Evolutionary conservation across 805 yeast species (phyloP).

Genomic region (Candida michaelii): DNA sequence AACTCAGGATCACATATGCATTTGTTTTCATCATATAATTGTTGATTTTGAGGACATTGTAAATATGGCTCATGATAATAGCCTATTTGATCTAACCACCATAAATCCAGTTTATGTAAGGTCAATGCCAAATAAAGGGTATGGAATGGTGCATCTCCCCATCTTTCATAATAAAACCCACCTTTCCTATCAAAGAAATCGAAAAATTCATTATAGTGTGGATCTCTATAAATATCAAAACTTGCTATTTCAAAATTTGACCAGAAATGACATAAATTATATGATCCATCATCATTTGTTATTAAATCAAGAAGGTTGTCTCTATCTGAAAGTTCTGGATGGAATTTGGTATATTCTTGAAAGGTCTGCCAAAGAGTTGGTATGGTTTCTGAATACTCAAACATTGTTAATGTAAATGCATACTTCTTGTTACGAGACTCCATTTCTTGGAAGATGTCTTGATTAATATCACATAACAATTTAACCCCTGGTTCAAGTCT

Average conservation of each 20-base stretch:
- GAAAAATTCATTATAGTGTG: constrained; percentile 59
- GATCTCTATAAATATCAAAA: constrained; percentile 62
- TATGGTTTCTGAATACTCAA: constrained; percentile 63
- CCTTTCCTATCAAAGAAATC: constrained; percentile 63
- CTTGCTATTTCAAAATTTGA: constrained; percentile 76
- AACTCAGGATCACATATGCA: constrained; percentile 40
- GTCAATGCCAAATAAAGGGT: constrained; percentile 70
- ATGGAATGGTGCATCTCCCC: constrained; percentile 96
- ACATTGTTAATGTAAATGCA: constrained; percentile 66
- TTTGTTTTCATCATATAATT: constrained; percentile 22
- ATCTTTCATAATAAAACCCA: constrained; percentile 82
- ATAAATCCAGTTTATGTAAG: constrained; percentile 56
- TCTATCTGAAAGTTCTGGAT: constrained; percentile 17
- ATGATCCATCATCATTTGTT: constrained; percentile 39
- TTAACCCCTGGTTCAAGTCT: constrained; percentile 71
- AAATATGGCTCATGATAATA: constrained; percentile 70
- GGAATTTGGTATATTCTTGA: constrained; percentile 30
- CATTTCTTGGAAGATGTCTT: constrained; percentile 64
- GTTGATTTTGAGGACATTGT: constrained; percentile 52
- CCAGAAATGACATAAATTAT: constrained; percentile 83
- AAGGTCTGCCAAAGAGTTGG: constrained; percentile 63
- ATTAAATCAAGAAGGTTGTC: constrained; percentile 23
- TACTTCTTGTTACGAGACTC: constrained; percentile 53
- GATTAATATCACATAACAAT: constrained; percentile 58
- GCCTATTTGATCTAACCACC: constrained; percentile 74